These are phyloP conservation scores for Lycium barbarum DNA, from an alignment of 257 asterid genomes.

Conservation along the genomic window DNA sequence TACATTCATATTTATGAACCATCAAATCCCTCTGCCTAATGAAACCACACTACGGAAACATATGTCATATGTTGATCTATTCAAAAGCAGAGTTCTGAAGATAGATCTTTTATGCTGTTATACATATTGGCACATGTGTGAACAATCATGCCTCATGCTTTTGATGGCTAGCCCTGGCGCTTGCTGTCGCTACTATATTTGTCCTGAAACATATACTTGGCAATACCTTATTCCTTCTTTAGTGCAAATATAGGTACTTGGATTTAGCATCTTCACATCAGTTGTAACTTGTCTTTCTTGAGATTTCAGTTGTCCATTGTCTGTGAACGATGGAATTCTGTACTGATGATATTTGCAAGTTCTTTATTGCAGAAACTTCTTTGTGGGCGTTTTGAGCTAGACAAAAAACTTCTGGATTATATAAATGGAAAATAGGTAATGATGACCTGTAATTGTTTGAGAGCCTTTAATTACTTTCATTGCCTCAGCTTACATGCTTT, in stretches of 20 bases:
- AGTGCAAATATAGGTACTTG: conserved; percentile 7
- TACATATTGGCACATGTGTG: background rate
- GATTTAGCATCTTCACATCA: conserved; percentile 23
- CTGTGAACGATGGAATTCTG: background rate
- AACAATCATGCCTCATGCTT: conserved; percentile 12
- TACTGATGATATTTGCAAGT: conserved; percentile 12
- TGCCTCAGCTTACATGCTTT: background rate
- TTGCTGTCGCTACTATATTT: background rate
- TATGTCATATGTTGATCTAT: background rate
- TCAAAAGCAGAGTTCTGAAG: background rate
- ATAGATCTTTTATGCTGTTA: background rate
- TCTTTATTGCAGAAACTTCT: conserved; percentile 65
- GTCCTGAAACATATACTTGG: background rate
- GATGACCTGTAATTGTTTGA: background rate
- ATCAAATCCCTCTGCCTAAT: background rate
- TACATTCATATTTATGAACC: background rate
- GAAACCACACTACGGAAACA: background rate
- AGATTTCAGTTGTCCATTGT: background rate
- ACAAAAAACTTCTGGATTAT: conserved; percentile 78
- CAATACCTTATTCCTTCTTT: background rate
- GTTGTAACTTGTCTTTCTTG: background rate
- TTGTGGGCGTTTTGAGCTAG: conserved; percentile 93
- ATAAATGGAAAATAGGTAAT: conserved; percentile 74
- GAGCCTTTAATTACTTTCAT: background rate
- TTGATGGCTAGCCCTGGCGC: background rate